Percentiles rank a stretch among this genome's conserved stretches.
These are phyloP conservation scores for Arxiozyma slooffiae DNA, from an alignment of 1,139 yeast genomes.

Conservation along the genomic window DNA sequence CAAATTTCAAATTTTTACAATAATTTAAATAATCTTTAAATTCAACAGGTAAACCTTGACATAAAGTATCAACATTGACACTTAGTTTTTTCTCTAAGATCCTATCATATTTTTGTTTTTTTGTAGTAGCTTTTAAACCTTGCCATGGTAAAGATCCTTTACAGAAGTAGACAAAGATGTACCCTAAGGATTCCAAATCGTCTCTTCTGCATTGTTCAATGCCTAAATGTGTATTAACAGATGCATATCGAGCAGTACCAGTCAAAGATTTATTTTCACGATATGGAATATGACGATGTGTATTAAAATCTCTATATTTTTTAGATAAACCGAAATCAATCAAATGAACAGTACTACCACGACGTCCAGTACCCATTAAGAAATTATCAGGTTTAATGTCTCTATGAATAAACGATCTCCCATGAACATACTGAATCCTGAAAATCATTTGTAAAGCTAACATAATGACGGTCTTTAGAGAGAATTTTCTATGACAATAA, in stretches of 20 bases:
- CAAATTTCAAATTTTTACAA: conserved; percentile 83
- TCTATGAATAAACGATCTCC: conserved; percentile 86
- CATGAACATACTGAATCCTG: conserved; percentile 91
- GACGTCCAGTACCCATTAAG: conserved; percentile 70
- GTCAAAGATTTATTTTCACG: conserved; percentile 92
- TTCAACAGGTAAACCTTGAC: conserved; percentile 87
- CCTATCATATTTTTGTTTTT: conserved; percentile 92
- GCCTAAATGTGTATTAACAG: conserved; percentile 91
- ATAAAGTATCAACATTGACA: conserved; percentile 78
- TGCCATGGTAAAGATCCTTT: conserved; percentile 99
- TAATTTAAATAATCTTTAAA: conserved; percentile 83
- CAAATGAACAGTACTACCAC: conserved; percentile 92
- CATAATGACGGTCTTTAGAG: conserved; percentile 84
- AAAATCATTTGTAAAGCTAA: conserved; percentile 92
- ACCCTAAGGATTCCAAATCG: conserved; percentile 90
- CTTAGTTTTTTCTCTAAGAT: conserved; percentile 95
- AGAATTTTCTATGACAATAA: conserved; percentile 88
- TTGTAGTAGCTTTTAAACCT: conserved; percentile 93
- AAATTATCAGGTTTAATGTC: conserved; percentile 69
- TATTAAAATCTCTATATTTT: conserved; percentile 87
- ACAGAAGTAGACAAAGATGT: conserved; percentile 88
- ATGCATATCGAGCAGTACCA: conserved; percentile 95
- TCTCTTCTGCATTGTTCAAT: conserved; percentile 95
- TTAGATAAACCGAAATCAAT: conserved; percentile 96
- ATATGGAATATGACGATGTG: conserved; percentile 91